phyloP scores from a whole-genome alignment of 2,329 filamentous ascomycete genomes.

The Cladophialophora carrionii region DNA sequence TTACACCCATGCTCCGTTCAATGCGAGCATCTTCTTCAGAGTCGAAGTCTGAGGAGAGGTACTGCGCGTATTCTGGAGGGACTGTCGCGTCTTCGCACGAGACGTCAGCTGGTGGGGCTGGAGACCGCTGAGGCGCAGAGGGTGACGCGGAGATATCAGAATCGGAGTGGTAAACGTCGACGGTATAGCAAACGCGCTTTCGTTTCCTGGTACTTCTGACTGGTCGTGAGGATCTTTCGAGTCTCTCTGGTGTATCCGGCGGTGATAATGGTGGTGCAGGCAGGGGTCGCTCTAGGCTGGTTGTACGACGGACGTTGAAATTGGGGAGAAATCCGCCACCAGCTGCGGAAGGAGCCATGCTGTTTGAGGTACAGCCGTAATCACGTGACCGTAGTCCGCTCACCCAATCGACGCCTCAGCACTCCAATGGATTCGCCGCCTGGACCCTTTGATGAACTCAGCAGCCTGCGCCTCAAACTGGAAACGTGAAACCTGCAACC shows the following conservation, averaged over 20 bases:
- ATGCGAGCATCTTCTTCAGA: constrained; percentile 47
- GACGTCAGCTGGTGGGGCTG: constrained; percentile 24
- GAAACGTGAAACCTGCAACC: background rate
- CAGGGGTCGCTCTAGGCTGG: constrained; percentile 14
- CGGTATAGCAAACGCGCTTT: constrained; percentile 27
- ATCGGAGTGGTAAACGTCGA: constrained; percentile 20
- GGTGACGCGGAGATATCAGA: constrained; percentile 14
- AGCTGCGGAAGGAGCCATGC: constrained; percentile 11
- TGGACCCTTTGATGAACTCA: constrained; percentile 10
- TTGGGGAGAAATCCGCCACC: constrained; percentile 18
- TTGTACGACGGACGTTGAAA: constrained; percentile 24
- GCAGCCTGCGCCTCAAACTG: constrained; percentile 7
- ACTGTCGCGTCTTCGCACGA: constrained; percentile 29
- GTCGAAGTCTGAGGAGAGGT: constrained; percentile 42
- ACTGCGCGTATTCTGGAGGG: constrained; percentile 31
- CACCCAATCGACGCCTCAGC: background rate
- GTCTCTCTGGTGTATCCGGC: constrained; percentile 5
- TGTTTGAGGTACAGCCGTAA: background rate
- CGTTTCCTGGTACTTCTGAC: constrained; percentile 26
- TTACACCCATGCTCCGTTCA: constrained; percentile 74
- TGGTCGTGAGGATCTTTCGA: constrained; percentile 15
- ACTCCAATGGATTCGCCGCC: background rate
- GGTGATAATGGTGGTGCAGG: constrained; percentile 14
- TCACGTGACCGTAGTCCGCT: background rate
- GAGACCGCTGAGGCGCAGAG: constrained; percentile 14